Conservation (phyloP, 2,329 filamentous ascomycete genomes). For the Botrytis deweyae region DNA sequence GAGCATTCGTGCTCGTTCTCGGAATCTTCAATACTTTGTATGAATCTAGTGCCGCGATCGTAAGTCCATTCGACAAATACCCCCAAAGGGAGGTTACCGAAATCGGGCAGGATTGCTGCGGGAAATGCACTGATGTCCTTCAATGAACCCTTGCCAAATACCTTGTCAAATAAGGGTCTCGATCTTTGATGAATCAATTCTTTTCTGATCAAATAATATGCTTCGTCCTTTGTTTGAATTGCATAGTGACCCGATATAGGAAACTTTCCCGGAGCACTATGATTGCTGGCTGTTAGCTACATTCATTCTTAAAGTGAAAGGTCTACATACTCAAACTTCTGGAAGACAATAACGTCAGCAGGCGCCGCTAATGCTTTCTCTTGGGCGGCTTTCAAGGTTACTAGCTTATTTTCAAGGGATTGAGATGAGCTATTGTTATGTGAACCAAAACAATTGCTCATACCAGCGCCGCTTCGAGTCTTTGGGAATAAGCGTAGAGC, state of each 20-base stretch:
- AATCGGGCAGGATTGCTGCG: background rate
- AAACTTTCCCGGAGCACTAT: accelerated
- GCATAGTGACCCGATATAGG: background rate
- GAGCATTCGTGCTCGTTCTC: no score
- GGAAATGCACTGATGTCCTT: background rate
- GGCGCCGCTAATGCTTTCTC: background rate
- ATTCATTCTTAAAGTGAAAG: background rate
- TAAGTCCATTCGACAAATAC: background rate
- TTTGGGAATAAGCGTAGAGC: background rate
- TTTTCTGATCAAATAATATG: accelerated
- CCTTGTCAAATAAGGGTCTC: background rate
- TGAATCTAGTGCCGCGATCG: accelerated
- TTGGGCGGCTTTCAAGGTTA: background rate
- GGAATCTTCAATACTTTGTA: no score
- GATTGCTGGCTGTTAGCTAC: background rate
- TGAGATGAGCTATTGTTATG: background rate
- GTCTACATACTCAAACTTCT: background rate
- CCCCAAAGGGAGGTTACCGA: background rate
- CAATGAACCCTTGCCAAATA: background rate
- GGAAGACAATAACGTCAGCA: background rate
- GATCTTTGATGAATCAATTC: background rate
- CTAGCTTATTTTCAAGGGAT: background rate
- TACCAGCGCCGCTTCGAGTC: accelerated
- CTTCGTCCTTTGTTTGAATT: accelerated
- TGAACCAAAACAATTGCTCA: background rate